Percentiles rank a stretch among this genome's conserved stretches.
These are phyloP conservation scores for Royoungia palumana DNA, from an alignment of 768 basidiomycete species.

Conservation along the genomic window DNA sequence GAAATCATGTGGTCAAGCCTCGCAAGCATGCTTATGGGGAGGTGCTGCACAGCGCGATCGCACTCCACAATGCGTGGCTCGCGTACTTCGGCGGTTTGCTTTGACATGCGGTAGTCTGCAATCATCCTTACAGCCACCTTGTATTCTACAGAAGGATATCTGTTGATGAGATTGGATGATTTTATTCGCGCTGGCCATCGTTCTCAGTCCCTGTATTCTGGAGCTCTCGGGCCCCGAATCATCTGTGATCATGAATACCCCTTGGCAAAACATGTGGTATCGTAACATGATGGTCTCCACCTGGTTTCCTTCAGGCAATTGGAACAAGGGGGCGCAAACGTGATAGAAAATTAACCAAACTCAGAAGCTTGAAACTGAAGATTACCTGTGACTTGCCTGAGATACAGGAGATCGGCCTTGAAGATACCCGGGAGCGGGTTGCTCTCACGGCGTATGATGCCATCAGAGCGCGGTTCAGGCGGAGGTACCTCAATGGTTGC, in stretches of 20 bases:
- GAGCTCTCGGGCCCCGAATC: no score
- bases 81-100: no score
- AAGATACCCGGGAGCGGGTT: not conserved
- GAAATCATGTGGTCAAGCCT: not conserved
- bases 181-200: no score
- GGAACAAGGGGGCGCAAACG: no score
- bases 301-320: not conserved
- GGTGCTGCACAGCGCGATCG: not conserved
- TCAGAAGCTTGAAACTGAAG: conserved; percentile 1
- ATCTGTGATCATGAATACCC: not conserved
- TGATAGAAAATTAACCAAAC: not conserved
- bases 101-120: no score
- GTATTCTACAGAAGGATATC: not conserved
- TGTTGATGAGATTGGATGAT: not conserved
- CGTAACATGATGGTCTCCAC: not conserved
- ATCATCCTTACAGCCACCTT: not conserved
- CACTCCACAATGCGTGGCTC: no score
- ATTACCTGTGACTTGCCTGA: not conserved
- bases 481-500: not conserved
- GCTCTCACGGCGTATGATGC: not conserved
- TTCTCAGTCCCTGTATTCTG: no score
- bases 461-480: not conserved
- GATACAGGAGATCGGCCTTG: not conserved
- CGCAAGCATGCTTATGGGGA: not conserved
- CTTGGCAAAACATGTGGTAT: not conserved